phyloP scores from a whole-genome alignment of 768 basidiomycete genomes.

The Fomitopsis pulvina region DNA sequence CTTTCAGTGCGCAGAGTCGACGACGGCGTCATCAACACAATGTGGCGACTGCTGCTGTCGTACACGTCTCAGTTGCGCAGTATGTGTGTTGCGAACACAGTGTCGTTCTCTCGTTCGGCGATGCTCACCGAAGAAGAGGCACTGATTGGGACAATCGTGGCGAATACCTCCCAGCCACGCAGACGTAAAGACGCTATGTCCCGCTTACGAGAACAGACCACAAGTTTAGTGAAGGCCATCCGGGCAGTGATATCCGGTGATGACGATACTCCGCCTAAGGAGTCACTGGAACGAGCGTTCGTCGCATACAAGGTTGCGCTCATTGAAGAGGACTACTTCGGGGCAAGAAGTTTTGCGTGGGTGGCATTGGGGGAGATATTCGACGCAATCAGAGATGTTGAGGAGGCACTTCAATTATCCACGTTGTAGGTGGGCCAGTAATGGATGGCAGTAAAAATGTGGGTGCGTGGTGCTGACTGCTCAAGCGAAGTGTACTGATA shows the following conservation, averaged over 20 bases:
- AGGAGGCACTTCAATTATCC: conserved; percentile 27
- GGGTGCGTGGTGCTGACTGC: too few relatives aligned
- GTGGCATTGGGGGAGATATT: conserved; percentile 52
- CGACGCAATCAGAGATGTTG: conserved; percentile 40
- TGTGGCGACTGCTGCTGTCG: conserved; percentile 19
- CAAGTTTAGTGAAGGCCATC: conserved; percentile 42
- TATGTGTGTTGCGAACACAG: conserved; percentile 40
- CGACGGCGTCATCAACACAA: conserved; percentile 1
- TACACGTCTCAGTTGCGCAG: conserved; percentile 42
- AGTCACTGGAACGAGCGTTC: conserved; percentile 45
- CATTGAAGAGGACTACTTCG: conserved; percentile 34
- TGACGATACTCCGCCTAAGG: conserved; percentile 32
- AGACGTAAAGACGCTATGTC: conserved; percentile 47
- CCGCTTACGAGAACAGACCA: conserved; percentile 48
- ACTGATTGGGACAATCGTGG: conserved; percentile 57
- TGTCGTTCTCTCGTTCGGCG: conserved; percentile 34
- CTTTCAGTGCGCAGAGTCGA: neutral
- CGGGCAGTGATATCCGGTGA: conserved; percentile 46
- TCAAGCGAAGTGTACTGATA: too few relatives aligned
- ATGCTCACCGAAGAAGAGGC: conserved; percentile 59
- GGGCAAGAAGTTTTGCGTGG: conserved; percentile 58
- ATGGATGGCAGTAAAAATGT: too few relatives aligned
- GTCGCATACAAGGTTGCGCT: conserved; percentile 45
- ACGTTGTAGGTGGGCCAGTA: too few relatives aligned
- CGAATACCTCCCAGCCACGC: conserved; percentile 53